Conservation (phyloP, 805 yeast genomes). For the Zygoascus flipseniorum region DNA sequence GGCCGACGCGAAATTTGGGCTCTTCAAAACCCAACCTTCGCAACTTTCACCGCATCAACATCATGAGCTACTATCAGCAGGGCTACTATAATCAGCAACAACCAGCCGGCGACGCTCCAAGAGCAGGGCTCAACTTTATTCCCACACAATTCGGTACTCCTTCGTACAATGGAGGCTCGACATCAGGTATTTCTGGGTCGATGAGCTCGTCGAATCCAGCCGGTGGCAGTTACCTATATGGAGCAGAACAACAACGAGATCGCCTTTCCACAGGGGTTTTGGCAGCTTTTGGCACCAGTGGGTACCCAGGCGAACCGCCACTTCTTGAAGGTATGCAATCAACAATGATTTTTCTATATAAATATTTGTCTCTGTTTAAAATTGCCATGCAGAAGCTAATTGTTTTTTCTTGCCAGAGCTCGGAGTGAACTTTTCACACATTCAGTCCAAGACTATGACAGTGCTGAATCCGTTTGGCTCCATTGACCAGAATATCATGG, state of each 20-base stretch:
- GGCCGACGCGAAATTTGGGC: background rate
- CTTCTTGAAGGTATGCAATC: constrained; percentile 47
- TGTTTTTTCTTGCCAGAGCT: constrained; percentile 39
- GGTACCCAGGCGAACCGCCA: constrained; percentile 94
- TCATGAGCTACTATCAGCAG: constrained; percentile 16
- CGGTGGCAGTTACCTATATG: constrained; percentile 10
- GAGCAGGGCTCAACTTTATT: constrained; percentile 12
- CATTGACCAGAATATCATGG: constrained; percentile 65
- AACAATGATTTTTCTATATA: background rate
- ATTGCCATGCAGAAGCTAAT: background rate
- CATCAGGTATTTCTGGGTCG: constrained; percentile 11
- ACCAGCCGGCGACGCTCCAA: background rate
- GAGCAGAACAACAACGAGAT: constrained; percentile 19
- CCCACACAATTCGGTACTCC: constrained; percentile 15
- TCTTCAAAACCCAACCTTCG: too few relatives aligned
- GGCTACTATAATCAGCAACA: constrained; percentile 8
- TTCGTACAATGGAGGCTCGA: constrained; percentile 5
- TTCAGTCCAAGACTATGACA: constrained; percentile 67
- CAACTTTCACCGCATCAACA: background rate
- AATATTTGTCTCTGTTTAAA: background rate
- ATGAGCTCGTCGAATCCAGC: constrained; percentile 12
- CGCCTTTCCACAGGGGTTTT: constrained; percentile 65
- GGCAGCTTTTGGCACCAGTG: constrained; percentile 88
- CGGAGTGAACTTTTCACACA: constrained; percentile 87
- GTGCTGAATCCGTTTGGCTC: constrained; percentile 71